Percentiles rank a stretch among this genome's conserved stretches.
Conservation (phyloP, 495 filamentous ascomycete genomes). For the Penicillium goetzii region DNA sequence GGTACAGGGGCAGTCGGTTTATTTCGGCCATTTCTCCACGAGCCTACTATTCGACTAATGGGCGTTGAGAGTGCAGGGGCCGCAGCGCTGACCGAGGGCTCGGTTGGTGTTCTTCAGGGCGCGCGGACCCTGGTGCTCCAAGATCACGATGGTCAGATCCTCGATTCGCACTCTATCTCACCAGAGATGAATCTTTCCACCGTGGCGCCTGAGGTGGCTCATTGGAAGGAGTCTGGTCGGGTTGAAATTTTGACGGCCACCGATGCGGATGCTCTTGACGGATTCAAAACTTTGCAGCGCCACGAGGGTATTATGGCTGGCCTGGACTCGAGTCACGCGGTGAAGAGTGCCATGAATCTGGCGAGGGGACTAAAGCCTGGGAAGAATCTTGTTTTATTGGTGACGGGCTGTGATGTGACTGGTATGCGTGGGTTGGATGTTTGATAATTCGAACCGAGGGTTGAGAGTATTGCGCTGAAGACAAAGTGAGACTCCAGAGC, state of each 20-base stretch:
- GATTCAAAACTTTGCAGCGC: constrained; percentile 34
- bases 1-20: constrained; percentile 36
- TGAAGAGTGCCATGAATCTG: constrained; percentile 28
- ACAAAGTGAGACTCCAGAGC: too few species aligned
- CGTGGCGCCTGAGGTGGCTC: constrained; percentile 40
- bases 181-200: constrained; percentile 41
- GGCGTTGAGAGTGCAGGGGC: constrained; percentile 36
- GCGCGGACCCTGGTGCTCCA: constrained; percentile 39
- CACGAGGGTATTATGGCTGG: constrained; percentile 37
- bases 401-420: constrained; percentile 37
- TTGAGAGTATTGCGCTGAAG: background rate
- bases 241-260: constrained; percentile 37
- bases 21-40: constrained; percentile 36
- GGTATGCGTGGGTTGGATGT: constrained; percentile 16
- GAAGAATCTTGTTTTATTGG: constrained; percentile 41
- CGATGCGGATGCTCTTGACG: constrained; percentile 41
- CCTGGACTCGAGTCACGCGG: constrained; percentile 41
- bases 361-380: constrained; percentile 36
- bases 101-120: constrained; percentile 39
- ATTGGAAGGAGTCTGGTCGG: constrained; percentile 39
- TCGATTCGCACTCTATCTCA: constrained; percentile 37
- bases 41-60: constrained; percentile 24
- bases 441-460: constrained; percentile 14
- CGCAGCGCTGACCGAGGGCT: constrained; percentile 33
- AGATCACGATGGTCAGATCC: constrained; percentile 37